These are phyloP conservation scores for Solanum medicagineum DNA, from an alignment of 257 asterid species.

Conservation along the genomic window DNA sequence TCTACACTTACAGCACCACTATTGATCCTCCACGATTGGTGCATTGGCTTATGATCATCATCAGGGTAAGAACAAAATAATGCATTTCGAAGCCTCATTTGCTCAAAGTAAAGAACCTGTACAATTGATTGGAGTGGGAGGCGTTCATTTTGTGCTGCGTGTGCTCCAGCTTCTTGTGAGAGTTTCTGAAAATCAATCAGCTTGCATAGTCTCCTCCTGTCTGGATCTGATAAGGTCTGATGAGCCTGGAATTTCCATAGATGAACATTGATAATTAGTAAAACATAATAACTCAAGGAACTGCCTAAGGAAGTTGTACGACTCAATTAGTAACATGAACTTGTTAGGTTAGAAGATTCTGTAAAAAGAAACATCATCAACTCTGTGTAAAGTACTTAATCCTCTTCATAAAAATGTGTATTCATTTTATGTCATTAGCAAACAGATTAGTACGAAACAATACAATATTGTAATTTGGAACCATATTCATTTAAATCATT, in stretches of 20 bases:
- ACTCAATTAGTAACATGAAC: background rate
- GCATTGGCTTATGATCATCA: slow-evolving; percentile 73
- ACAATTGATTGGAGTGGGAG: slow-evolving; percentile 90
- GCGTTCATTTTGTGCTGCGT: slow-evolving; percentile 95
- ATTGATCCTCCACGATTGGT: slow-evolving; percentile 76
- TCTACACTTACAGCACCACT: slow-evolving; percentile 91
- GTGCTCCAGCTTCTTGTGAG: slow-evolving; percentile 88
- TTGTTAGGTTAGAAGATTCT: background rate
- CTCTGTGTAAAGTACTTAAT: background rate
- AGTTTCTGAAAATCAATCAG: slow-evolving; percentile 82
- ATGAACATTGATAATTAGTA: background rate
- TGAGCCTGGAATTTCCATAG: slow-evolving; percentile 50
- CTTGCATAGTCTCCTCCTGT: slow-evolving; percentile 68
- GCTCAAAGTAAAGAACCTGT: slow-evolving; percentile 89
- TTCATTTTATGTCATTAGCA: background rate
- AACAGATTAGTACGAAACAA: background rate
- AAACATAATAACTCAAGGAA: background rate
- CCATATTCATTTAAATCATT: background rate
- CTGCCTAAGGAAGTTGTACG: background rate
- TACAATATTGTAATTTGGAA: background rate
- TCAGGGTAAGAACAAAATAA: slow-evolving; percentile 61
- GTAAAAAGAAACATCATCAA: background rate
- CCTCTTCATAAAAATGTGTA: background rate
- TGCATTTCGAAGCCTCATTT: slow-evolving; percentile 65
- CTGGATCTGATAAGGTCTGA: slow-evolving; percentile 59